Base-by-base conservation (phyloP, 2,329 filamentous ascomycete species). In the Acephala macrosclerotiorum region DNA sequence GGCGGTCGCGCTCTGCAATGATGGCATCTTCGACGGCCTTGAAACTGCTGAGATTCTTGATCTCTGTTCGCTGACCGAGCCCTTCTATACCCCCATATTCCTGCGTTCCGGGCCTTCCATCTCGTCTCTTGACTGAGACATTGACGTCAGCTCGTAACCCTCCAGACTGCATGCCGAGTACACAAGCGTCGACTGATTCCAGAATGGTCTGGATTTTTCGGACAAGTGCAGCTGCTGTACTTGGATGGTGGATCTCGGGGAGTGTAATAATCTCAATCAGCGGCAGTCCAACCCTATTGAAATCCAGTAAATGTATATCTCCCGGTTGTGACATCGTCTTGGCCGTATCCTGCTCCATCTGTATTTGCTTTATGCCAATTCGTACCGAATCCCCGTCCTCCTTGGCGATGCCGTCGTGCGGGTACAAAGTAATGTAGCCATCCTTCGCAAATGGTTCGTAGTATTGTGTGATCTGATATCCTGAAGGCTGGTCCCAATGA, bases 401-500 rank as follows among this genome's bases (percentile, higher is more conserved):
- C 0, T 87, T 83, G 0, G 90, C 89, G 67, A 97, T 92, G 1
- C 94, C 94, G 75, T 97, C 95, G 65, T 93, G 85, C 3, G 87
- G 80, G 45, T 85, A 86, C 6, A 99, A 82, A 0, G 83, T 85
- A n/a, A 98, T 82, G 45, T 82, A 80, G 1, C 96, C 96, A 72
- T 93, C 84, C 66, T 84, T 87, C 0, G 89, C 89, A 71, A 91
- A 88, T 0, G 89, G 88, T 65, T 88, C 82, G 77, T 98, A 97
- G 80, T 95, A 98, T 76, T 99, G 96, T 1, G 96, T 99, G 69
- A 99, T 97, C 78, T 99, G 96, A 78, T 99, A 99, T 0, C 96
- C 96, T 0, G 93, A 87, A 0, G 96, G 96, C 79, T 99, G 96
- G 78, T 99, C 96, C 87, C 96, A 97, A 82, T 97, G 97, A 79